Percentiles rank a stretch among this genome's conserved stretches.
Evolutionary conservation across 225 moss, liverwort and hornwort species (phyloP).

Genomic region (Pseudisothecium myosuroides): DNA sequence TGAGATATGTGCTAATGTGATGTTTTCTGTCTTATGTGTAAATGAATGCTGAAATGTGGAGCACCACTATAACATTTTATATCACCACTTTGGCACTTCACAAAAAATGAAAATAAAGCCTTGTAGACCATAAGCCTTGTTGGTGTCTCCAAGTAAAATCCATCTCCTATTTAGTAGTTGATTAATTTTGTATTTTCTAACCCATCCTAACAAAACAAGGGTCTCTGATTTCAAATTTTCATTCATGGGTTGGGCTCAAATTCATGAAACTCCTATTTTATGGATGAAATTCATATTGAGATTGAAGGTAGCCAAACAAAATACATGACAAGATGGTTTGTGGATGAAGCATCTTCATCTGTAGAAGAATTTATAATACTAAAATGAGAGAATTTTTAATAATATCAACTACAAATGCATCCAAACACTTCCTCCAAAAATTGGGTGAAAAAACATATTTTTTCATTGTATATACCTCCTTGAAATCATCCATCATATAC

Average conservation of each 20-base stretch:
- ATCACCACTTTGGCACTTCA: no score
- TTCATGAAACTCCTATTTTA: neutral
- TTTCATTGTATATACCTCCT: neutral
- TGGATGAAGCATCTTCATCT: neutral
- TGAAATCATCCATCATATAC: neutral
- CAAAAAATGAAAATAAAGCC: no score
- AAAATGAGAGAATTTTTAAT: neutral
- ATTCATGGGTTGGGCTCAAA: neutral
- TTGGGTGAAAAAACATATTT: neutral
- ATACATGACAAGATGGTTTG: neutral
- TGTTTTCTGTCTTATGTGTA: no score
- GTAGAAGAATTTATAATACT: neutral
- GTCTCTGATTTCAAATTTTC: neutral
- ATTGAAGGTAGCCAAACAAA: neutral
- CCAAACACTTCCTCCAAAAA: neutral
- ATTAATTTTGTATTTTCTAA: neutral
- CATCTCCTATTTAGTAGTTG: neutral
- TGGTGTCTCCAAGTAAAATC: neutral
- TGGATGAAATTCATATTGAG: neutral
- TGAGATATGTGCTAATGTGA: no score
- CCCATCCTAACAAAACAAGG: no score
- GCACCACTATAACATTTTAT: no score
- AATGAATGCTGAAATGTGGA: no score
- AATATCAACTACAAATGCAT: neutral
- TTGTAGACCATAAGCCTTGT: fast-evolving